These are phyloP conservation scores for Russula brevipes DNA, from an alignment of 768 basidiomycete species.

Conservation along the genomic window DNA sequence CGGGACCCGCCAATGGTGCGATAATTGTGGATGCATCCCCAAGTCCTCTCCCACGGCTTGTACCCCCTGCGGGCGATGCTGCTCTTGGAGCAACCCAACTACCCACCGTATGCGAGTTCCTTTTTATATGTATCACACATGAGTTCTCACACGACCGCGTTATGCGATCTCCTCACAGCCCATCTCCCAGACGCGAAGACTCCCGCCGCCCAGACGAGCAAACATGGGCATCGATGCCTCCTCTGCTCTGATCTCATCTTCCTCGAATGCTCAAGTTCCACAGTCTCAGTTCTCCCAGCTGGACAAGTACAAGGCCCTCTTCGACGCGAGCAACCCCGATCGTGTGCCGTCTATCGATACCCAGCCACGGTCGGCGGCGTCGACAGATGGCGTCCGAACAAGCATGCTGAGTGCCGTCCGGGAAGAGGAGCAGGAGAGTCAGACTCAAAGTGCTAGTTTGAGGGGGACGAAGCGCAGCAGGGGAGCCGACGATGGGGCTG, in stretches of 20 bases:
- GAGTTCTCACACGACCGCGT: not conserved
- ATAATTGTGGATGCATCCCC: not conserved
- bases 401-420: slow-evolving; percentile 4
- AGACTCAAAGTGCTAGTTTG: not conserved
- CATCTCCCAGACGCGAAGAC: slow-evolving; percentile 15
- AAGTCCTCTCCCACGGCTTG: not conserved
- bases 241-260: not conserved
- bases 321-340: slow-evolving; percentile 24
- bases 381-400: not conserved
- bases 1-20: not conserved
- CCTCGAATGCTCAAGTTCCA: not conserved
- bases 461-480: slow-evolving; percentile 19
- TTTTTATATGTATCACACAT: not conserved
- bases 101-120: slow-evolving; percentile 11
- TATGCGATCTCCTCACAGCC: not conserved
- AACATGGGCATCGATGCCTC: not conserved
- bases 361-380: slow-evolving; percentile 3
- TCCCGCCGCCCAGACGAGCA: slow-evolving; percentile 19
- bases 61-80: not conserved
- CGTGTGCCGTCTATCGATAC: slow-evolving; percentile 6
- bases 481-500: not conserved
- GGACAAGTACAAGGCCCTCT: slow-evolving; percentile 23
- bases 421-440: slow-evolving; percentile 20
- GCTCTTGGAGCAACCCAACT: slow-evolving; percentile 4
- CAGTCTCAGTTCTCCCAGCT: slow-evolving; percentile 17